These are phyloP conservation scores for Jamesozyma hellenica DNA, from an alignment of 805 yeast genomes.

Conservation along the genomic window DNA sequence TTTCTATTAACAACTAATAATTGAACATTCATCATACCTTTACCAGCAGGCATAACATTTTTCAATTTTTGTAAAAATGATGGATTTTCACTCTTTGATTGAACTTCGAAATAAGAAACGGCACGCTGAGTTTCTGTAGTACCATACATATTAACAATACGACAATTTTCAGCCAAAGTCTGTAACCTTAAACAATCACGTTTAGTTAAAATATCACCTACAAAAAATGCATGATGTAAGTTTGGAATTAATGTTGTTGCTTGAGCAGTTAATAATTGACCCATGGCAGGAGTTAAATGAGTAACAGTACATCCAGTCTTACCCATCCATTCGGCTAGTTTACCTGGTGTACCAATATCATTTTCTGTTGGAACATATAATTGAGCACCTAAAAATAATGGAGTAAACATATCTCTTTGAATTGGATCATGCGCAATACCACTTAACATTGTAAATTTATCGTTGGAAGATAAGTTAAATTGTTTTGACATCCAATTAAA, in stretches of 20 bases:
- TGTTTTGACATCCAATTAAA: constrained; percentile 97
- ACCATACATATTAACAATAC: constrained; percentile 96
- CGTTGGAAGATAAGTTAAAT: constrained; percentile 66
- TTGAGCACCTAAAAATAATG: constrained; percentile 89
- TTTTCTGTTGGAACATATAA: constrained; percentile 89
- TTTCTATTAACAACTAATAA: constrained; percentile 84
- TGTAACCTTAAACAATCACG: constrained; percentile 93
- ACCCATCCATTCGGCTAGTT: constrained; percentile 95
- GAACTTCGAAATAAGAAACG: constrained; percentile 86
- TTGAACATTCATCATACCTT: constrained; percentile 94
- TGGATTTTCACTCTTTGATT: constrained; percentile 59
- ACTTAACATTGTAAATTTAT: constrained; percentile 91
- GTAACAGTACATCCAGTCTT: constrained; percentile 87
- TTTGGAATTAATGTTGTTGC: constrained; percentile 79
- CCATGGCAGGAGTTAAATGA: constrained; percentile 99
- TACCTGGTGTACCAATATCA: constrained; percentile 98
- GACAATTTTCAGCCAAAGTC: constrained; percentile 79
- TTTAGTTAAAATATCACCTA: constrained; percentile 94
- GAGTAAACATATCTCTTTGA: constrained; percentile 98
- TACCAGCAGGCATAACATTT: constrained; percentile 97
- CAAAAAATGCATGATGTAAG: constrained; percentile 93
- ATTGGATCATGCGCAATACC: constrained; percentile 99
- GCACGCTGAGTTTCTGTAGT: constrained; percentile 99
- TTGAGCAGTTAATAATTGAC: constrained; percentile 91
- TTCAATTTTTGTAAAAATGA: constrained; percentile 72